Evolutionary conservation across 495 filamentous ascomycete genomes (phyloP).

Genomic region (Penicillium ochrochloron): DNA sequence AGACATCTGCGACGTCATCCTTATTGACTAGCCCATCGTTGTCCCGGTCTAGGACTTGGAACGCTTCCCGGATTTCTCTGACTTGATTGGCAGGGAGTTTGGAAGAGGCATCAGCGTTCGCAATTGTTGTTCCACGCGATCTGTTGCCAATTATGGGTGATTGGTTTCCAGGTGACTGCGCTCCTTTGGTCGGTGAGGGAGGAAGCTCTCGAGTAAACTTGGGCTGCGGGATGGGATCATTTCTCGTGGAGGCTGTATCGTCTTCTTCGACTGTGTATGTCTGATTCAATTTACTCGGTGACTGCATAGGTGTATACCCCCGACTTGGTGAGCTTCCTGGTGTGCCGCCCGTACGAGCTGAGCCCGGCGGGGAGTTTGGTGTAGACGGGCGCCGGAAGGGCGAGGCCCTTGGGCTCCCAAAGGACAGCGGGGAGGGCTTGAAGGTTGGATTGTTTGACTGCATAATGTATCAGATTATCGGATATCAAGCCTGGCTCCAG

Average conservation of each 20-base stretch:
- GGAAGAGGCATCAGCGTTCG: slow-evolving; percentile 57
- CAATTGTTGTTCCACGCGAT: slow-evolving; percentile 25
- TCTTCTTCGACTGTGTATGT: slow-evolving; percentile 52
- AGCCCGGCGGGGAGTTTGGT: slow-evolving; percentile 48
- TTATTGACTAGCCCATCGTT: slow-evolving; percentile 75
- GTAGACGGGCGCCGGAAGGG: slow-evolving; percentile 72
- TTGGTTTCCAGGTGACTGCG: slow-evolving; percentile 31
- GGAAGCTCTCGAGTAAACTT: slow-evolving; percentile 48
- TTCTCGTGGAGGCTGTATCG: slow-evolving; percentile 31
- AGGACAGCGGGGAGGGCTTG: slow-evolving; percentile 74
- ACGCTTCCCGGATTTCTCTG: slow-evolving; percentile 78
- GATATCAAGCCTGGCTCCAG: background rate
- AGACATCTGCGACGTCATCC: slow-evolving; percentile 79
- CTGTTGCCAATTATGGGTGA: slow-evolving; percentile 39
- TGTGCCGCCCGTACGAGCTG: slow-evolving; percentile 41
- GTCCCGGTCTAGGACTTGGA: slow-evolving; percentile 83
- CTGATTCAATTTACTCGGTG: slow-evolving; percentile 55
- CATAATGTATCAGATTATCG: slow-evolving; percentile 8
- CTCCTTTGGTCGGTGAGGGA: slow-evolving; percentile 50
- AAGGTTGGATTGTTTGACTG: slow-evolving; percentile 56
- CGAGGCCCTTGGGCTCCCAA: slow-evolving; percentile 69
- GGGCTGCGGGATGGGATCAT: slow-evolving; percentile 44
- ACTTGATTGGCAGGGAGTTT: slow-evolving; percentile 70
- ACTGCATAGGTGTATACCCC: slow-evolving; percentile 48
- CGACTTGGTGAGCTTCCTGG: slow-evolving; percentile 51